Percentiles rank a stretch among this genome's conserved stretches.
Conservation (phyloP, 768 basidiomycete species). For the Pholiota microspora region DNA sequence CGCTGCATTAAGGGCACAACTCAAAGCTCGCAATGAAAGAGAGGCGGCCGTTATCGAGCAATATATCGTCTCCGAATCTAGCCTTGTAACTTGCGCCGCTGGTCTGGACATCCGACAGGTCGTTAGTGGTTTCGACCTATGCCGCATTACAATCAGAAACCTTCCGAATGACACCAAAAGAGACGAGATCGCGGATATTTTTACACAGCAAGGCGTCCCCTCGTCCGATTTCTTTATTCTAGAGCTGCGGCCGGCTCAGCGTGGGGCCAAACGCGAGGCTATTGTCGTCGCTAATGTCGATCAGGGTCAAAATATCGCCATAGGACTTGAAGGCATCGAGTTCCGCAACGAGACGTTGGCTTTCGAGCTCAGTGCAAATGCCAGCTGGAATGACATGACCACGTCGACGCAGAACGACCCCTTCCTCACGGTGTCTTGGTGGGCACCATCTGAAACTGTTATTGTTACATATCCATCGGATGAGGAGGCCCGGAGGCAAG, state of each 20-base stretch:
- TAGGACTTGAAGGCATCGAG: conserved; percentile 45
- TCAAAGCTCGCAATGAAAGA: conserved; percentile 19
- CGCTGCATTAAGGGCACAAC: not conserved
- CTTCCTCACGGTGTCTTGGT: conserved; percentile 51
- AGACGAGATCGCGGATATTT: conserved; percentile 40
- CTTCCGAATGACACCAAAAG: conserved; percentile 39
- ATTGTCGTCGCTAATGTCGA: conserved; percentile 41
- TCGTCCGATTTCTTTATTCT: conserved; percentile 26
- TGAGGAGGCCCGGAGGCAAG: conserved; percentile 31
- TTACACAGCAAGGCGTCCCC: conserved; percentile 28
- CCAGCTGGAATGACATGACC: conserved; percentile 41
- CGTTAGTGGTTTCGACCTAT: conserved; percentile 52
- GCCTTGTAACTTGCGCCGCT: conserved; percentile 47
- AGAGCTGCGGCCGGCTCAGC: conserved; percentile 5
- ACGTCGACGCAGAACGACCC: conserved; percentile 30
- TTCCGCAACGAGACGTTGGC: conserved; percentile 41
- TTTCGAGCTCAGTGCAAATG: conserved; percentile 41
- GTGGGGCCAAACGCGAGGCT: conserved; percentile 33
- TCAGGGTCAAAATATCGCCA: conserved; percentile 37
- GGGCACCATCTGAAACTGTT: conserved; percentile 41
- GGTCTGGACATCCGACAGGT: conserved; percentile 45
- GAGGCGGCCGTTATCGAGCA: conserved; percentile 43
- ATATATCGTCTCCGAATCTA: conserved; percentile 43
- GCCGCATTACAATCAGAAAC: conserved; percentile 42
- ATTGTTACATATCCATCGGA: conserved; percentile 40